Percentiles rank a stretch among this genome's conserved stretches.
Evolutionary conservation across 1,284 basidiomycete species (phyloP).

Genomic region (Ganoderma boninense): DNA sequence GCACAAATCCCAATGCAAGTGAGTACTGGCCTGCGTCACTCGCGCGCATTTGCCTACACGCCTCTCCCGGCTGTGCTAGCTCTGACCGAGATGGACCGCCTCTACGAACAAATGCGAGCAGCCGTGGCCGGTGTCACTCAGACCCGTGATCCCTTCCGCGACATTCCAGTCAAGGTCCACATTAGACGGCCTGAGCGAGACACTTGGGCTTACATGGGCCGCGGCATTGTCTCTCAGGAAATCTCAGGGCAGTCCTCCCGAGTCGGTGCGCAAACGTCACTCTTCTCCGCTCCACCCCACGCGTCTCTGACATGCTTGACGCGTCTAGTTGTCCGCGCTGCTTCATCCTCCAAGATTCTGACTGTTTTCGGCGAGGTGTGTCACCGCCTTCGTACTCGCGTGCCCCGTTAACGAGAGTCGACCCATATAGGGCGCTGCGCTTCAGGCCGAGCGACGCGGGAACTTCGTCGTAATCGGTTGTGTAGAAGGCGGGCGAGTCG

Average conservation of each 20-base stretch:
- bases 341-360: slow-evolving; percentile 71
- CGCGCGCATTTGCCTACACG: slow-evolving; percentile 30
- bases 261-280: slow-evolving; percentile 62
- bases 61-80: slow-evolving; percentile 26
- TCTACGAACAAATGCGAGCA: slow-evolving; percentile 36
- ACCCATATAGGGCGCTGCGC: slow-evolving; percentile 61
- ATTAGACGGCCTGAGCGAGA: slow-evolving; percentile 79
- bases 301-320: slow-evolving; percentile 22
- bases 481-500: slow-evolving; percentile 72
- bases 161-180: slow-evolving; percentile 85
- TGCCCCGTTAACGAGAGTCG: slow-evolving; percentile 25
- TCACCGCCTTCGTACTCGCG: slow-evolving; percentile 27
- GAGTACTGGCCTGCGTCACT: slow-evolving; percentile 25
- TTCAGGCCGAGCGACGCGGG: slow-evolving; percentile 84
- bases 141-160: slow-evolving; percentile 48
- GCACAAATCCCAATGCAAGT: slow-evolving; percentile 20
- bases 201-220: slow-evolving; percentile 81
- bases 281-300: slow-evolving; percentile 10
- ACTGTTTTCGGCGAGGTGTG: slow-evolving; percentile 75
- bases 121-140: slow-evolving; percentile 28
- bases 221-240: slow-evolving; percentile 78
- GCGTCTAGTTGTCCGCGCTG: slow-evolving; percentile 68
- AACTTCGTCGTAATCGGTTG: slow-evolving; percentile 84
- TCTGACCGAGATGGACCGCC: slow-evolving; percentile 36
- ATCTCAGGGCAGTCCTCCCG: slow-evolving; percentile 74